Base-by-base conservation (phyloP, 345 rosid genomes). In the Camelina sativa region DNA sequence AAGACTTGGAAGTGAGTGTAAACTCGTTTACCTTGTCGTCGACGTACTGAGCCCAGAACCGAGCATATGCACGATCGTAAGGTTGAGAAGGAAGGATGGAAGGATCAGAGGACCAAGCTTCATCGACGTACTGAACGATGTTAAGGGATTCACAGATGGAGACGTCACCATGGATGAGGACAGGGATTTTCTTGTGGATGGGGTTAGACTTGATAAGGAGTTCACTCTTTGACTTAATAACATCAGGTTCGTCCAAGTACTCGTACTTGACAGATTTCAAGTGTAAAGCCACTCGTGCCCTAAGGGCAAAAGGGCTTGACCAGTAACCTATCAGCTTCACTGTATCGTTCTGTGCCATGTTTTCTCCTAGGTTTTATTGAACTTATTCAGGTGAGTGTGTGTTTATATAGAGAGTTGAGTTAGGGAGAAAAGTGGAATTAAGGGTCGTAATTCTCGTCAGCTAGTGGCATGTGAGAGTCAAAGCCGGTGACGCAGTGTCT, bases 181-280 rank as follows among this genome's bases (percentile, higher is more conserved):
- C 96, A 0, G 96, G 97, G 58, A 91, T 71, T 82, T 91, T 91
- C 84, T 89, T 88, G 83, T 89, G 82, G 23, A 92, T 84, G 13
- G 96, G 96, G 75, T 92, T 92, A 1, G 88, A 86, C 67, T 87
- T 65, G 41, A 92, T 76, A 48, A 91, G 89, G 20, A 88, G 88
- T 60, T 88, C 82, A 74, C 91, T 88, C 68, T 92, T 92, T 11
- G 62, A 15, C 7, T 79, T 79, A 6, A 85, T 30, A 7, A 38
- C 82, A 64, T 73, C 77, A 52, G 76, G 76, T 82, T 89, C 93
- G 76, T 88, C 73, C 2, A 85, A 38, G 38, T 79, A 84, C 81
- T 89, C 89, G 25, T 89, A 89, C 25, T 83, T 76, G 6, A 86
- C 81, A 3, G 86, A 84, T 57, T 92, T 92, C 61, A 92, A 2